Evolutionary conservation across 257 asterid genomes (phyloP), one percentile per base, ranked within the genome.

Genomic region (Apocynum venetum): DNA sequence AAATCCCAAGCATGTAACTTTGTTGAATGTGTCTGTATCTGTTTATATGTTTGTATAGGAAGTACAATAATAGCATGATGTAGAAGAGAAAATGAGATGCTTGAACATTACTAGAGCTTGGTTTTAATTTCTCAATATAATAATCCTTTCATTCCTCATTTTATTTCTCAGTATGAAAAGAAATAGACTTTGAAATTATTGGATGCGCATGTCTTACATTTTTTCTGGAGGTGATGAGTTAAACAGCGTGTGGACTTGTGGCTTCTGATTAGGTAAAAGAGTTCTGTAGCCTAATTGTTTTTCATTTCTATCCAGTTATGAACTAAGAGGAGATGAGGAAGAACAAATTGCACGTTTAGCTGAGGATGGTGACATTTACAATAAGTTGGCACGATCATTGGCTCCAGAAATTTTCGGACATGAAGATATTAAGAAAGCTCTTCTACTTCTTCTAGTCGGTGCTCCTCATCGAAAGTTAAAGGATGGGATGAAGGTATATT

Each of bases 371-470:
- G 97, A 94, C 77, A 89, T 92, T 72, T 92, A 92, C 78, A 92
- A 89, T 79, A 94, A 94, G 83, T 81, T 94, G 83, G 75, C 98
- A 41, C 86, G 92, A 9, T 94, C 98, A 55, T 87, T 94, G 83
- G 98, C 97, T 85, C 97, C 97, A 60, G 97, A 94, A 81, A 94
- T 94, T 71, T 94, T 87, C 85, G 97, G 98, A 75, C 98, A 94
- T 79, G 98, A 89, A 76, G 98, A 92, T 84, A 87, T 94, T 61
- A 94, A 91, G 80, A 92, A 94, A 80, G 97, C 97, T 49, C 97
- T 92, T 85, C 98, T 94, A 76, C 98, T 92, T 83, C 98, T 94
- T 83, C 88, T 94, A 71, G 98, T 94, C 57, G 98, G 98, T 76
- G 98, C 96, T 85, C 97, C 98, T 84, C 98, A 94, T 87, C 86